Evolutionary conservation across 2,329 filamentous ascomycete genomes (phyloP), one percentile per base, ranked within the genome.

Genomic region (Phoma sp.): DNA sequence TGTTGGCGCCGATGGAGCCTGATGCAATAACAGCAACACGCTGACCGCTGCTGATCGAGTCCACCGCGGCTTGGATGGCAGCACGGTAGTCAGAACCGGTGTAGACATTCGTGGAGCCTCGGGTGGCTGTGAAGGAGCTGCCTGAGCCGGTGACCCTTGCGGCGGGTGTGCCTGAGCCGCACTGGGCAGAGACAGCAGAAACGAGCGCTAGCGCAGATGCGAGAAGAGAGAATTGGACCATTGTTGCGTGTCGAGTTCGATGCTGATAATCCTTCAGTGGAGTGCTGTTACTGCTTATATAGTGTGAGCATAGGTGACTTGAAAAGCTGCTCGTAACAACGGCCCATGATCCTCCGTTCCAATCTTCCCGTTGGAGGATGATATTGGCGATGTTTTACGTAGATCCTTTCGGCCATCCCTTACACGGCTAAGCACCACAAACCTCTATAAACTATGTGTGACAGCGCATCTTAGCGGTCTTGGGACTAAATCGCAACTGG

Each of bases 1-100:
- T 84, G 61, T 65, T 77, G n/a, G 80, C 77, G 27, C 82, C 83
- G 47, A 85, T 84, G 38, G 81, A 82, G 4, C 83, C 83, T 0
- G 81, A 83, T 0, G 83, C 82, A 0, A 83, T 78, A 51, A 86
- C 80, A 1, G 81, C 72, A 0, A 85, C 78, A 10, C 83, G 81
- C 67, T 85, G 80, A 7, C 83, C 83, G 44, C 75, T 77, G 61
- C 68, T 71, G 60, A 84, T 80, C 32, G 80, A 76, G 62, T 84
- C 82, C 17, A 85, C 65, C 0, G 82, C 84, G 0, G 81, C 74
- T 46, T 85, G 82, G 53, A 85, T 84, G 1, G 83, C 83, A 1
- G 77, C 76, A 12, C 74, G 77, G 69, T 85, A 85, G 73, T 84
- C 78, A 15, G 77, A 76, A 25, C 84, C 84, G 0, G 78, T 72